Evolutionary conservation across 495 filamentous ascomycete species (phyloP).

Genomic region (Neurospora terricola): DNA sequence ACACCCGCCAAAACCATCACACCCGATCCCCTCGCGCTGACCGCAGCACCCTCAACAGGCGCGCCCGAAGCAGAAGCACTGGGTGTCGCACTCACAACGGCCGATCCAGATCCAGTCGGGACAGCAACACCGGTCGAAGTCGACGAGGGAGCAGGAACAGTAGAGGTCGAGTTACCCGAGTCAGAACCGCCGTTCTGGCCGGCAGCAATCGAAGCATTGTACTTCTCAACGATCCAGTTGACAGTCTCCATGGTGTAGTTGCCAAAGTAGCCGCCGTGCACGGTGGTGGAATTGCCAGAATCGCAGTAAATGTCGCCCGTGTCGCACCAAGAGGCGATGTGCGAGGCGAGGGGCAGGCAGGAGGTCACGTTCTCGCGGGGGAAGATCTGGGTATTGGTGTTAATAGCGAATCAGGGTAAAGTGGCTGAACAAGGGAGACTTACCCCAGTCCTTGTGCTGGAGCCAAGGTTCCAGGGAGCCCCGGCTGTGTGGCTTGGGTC

Average conservation of each 20-base stretch:
- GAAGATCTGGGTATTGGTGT: slow-evolving; percentile 9
- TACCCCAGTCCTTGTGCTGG: slow-evolving; percentile 10
- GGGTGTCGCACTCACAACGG: background rate
- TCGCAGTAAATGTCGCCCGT: slow-evolving; percentile 21
- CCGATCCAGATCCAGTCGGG: background rate
- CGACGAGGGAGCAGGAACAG: background rate
- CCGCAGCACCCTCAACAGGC: background rate
- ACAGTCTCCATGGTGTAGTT: slow-evolving; percentile 12
- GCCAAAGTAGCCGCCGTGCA: slow-evolving; percentile 16
- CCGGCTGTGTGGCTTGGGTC: slow-evolving; percentile 11
- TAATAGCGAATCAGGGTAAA: background rate
- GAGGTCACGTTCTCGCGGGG: slow-evolving; percentile 4
- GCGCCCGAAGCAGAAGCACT: background rate
- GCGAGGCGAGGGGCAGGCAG: slow-evolving; percentile 7
- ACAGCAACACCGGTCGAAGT: background rate
- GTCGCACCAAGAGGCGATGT: slow-evolving; percentile 17
- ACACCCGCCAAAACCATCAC: background rate
- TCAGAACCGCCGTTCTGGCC: background rate
- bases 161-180: background rate
- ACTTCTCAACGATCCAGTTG: slow-evolving; percentile 14
- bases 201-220: slow-evolving; percentile 5
- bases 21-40: background rate
- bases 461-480: slow-evolving; percentile 12
- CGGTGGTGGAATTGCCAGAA: slow-evolving; percentile 1
- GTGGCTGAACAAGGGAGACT: background rate